Conservation (phyloP, 371 early-diverging fungal species). For the Conidiobolus incongruus region DNA sequence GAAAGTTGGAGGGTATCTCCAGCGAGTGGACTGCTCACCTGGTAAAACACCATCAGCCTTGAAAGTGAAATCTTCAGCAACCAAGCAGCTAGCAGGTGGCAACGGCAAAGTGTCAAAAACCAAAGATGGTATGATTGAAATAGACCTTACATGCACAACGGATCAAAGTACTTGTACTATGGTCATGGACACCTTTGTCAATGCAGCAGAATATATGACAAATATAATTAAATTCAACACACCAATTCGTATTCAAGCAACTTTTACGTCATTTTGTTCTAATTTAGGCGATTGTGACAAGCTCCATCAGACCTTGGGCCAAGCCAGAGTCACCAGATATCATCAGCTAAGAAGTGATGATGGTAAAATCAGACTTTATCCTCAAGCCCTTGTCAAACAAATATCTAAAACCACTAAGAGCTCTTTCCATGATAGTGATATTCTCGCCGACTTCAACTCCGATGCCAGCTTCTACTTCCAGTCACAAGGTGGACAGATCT, state of each 20-base stretch:
- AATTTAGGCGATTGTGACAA: constrained; percentile 10
- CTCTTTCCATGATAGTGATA: background rate
- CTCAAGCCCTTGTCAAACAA: background rate
- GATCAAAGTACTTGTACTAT: constrained; percentile 7
- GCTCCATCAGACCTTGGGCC: constrained; percentile 11
- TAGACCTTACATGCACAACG: background rate
- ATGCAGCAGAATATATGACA: constrained; percentile 13
- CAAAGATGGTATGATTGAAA: background rate
- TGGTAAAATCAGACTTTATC: background rate
- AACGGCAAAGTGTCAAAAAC: too few relatives aligned
- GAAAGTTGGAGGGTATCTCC: too few relatives aligned
- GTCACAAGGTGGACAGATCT: constrained; percentile 16
- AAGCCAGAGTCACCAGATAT: constrained; percentile 17
- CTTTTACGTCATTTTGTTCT: constrained; percentile 23
- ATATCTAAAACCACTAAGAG: background rate
- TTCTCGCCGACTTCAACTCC: background rate
- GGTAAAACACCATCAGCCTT: too few relatives aligned
- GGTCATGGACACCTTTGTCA: constrained; percentile 12
- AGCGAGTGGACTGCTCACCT: too few relatives aligned
- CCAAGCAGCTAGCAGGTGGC: too few relatives aligned
- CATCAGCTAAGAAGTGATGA: constrained; percentile 14
- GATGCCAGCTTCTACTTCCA: constrained; percentile 17
- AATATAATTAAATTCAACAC: constrained; percentile 13
- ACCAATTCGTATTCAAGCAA: constrained; percentile 21
- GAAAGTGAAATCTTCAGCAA: too few relatives aligned